Evolutionary conservation across 2,329 filamentous ascomycete genomes (phyloP), one percentile per base, ranked within the genome.

Genomic region (Colletotrichum acutatum): DNA sequence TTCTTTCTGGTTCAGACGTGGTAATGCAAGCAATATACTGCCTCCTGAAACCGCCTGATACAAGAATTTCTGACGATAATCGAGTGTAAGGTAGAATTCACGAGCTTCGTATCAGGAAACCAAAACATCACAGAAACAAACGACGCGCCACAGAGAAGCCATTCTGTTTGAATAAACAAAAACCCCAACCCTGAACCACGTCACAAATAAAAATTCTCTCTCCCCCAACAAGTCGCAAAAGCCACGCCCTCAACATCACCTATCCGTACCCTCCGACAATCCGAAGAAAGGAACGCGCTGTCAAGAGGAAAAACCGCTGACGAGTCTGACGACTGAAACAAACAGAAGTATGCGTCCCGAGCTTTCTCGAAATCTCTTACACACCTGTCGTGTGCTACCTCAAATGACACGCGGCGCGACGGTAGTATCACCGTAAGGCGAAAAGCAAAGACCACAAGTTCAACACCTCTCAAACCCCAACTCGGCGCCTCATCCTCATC

Each of bases 371-470:
- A 34, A 34, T 34, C 32, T 34, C 32, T 34, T 34, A 49, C 42
- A 49, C 42, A 9, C 32, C 32, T 34, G 32, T 34, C 32, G 32
- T 11, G 11, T 12, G 32, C 32, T 12, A 34, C 32, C 32, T 32
- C 32, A 32, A 32, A 32, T 32, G 32, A 32, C 32, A 32, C 11
- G 32, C 32, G 32, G 32, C 32, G 32, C 32, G 9, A 11, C 32
- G 11, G 32, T 11, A 12, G 32, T 34, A 34, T 34, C 32, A 12
- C 32, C 32, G 32, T n/a, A 46, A 28, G 24, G 11, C 3, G 34
- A 2, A 42, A 52, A 62, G 60, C 60, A 63, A 63, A 63, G 60
- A 53, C 60, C 60, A 63, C 46, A 63, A 24, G 60, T 63, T 63
- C 60, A 24, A 16, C 28, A 26, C 19, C 60, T 63, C 28, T 34